Evolutionary conservation across 805 yeast species (phyloP), one percentile per base, ranked within the genome.

Genomic region (Ogataea nitratoaversa): DNA sequence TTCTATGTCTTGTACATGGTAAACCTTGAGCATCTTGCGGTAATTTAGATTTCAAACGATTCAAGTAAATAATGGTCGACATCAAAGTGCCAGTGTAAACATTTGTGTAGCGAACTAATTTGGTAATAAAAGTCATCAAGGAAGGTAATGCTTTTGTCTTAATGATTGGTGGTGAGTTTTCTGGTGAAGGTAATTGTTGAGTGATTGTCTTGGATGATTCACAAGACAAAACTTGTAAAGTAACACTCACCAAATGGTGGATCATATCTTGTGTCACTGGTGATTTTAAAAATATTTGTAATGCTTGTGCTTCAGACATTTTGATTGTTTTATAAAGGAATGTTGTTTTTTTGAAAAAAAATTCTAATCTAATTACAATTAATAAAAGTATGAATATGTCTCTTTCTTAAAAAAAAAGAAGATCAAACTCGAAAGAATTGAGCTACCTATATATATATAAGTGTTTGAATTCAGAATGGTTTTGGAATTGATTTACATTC

Each of bases 21-120:
- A 82, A 66, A 24, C 91, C 91, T 53, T 77, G 81, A 25, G 89
- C 85, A 49, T 82, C 84, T 42, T 68, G 66, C 38, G 91, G 91
- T 37, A 84, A 66, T 48, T 72, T 78, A 37, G 70, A 45, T 54
- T 76, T 76, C 50, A 84, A 66, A 52, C 78, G 70, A 52, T 79
- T 76, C 58, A 84, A 67, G 59, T 82, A 83, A 24, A 83, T 81
- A 39, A 80, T 70, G 4, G 91, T 81, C 12, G 87, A 71, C 75
- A 84, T 73, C 49, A 84, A 67, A 14, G 90, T 84, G 30, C 90
- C 88, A 3, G 89, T 80, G 61, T 83, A 80, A n/a, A 84, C 88
- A 53, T 82, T 82, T 23, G 89, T 80, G 66, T 82, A 76, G 56
- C 84, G 72, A 29, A 84, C 87, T 56, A 84, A 66, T 52, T 72